phyloP scores from a whole-genome alignment of 805 yeast genomes.

The Millerozyma acaciae region DNA sequence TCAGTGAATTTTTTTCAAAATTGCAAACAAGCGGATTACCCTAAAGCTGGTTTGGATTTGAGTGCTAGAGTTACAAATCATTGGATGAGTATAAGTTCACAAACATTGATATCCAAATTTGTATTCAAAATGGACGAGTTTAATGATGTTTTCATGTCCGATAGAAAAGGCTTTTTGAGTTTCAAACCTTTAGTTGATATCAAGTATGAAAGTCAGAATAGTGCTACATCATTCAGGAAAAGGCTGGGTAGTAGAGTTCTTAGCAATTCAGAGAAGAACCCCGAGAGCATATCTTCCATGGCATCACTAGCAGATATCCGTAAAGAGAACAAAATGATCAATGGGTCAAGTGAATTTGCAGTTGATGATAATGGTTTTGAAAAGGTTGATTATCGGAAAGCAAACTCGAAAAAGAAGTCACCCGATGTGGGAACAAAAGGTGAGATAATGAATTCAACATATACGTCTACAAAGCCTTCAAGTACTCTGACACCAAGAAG shows the following conservation, averaged over 20 bases:
- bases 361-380: too few relatives aligned
- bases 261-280: conserved; percentile 20
- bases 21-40: conserved; percentile 23
- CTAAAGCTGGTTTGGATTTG: conserved; percentile 15
- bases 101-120: conserved; percentile 17
- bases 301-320: too few relatives aligned
- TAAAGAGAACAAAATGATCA: too few relatives aligned
- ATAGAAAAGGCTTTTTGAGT: conserved; percentile 25
- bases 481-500: too few relatives aligned
- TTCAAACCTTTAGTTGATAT: conserved; percentile 37
- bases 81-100: conserved; percentile 21
- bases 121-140: conserved; percentile 15
- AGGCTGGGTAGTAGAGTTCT: conserved; percentile 19
- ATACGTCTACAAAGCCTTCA: too few relatives aligned
- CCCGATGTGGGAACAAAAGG: too few relatives aligned
- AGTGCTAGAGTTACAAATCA: conserved; percentile 7
- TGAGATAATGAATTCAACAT: too few relatives aligned
- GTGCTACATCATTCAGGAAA: too few relatives aligned
- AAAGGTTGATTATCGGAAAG: too few relatives aligned
- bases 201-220: conserved; percentile 17
- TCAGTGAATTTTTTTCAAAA: conserved; percentile 23
- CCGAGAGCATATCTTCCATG: too few relatives aligned
- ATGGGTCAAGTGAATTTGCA: too few relatives aligned
- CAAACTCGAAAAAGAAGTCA: too few relatives aligned
- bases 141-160: conserved; percentile 33